phyloP scores from a whole-genome alignment of 2,329 filamentous ascomycete species.

The Cladosporium sphaerospermum region DNA sequence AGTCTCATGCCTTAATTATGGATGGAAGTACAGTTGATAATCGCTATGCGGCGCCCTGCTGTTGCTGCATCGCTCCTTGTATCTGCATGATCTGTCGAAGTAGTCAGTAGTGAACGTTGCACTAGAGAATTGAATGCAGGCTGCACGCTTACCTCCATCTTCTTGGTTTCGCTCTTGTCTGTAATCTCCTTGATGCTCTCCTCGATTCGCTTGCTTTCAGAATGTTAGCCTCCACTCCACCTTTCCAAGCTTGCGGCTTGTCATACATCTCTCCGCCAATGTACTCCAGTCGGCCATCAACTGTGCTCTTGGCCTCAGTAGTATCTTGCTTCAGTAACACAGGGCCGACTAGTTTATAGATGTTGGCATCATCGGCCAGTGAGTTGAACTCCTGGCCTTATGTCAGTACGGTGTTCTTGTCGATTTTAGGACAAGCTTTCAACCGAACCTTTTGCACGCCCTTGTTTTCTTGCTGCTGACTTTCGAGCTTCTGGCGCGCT shows the following conservation, averaged over 20 bases:
- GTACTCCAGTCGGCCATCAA: constrained; percentile 84
- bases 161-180: constrained; percentile 58
- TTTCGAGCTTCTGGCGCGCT: constrained; percentile 84
- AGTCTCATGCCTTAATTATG: too few relatives aligned
- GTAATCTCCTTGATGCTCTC: constrained; percentile 59
- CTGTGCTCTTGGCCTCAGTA: constrained; percentile 79
- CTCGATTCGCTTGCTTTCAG: constrained; percentile 57
- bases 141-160: constrained; percentile 51
- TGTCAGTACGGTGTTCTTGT: background rate
- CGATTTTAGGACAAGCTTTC: background rate
- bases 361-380: constrained; percentile 73
- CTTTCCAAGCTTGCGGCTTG: background rate
- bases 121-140: background rate
- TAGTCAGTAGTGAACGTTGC: constrained; percentile 4
- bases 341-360: constrained; percentile 93
- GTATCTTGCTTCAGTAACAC: constrained; percentile 93
- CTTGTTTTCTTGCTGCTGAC: constrained; percentile 87
- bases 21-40: too few relatives aligned
- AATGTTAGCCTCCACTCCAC: constrained; percentile 4
- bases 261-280: constrained; percentile 84
- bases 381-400: constrained; percentile 66
- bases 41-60: background rate
- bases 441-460: constrained; percentile 68
- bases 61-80: constrained; percentile 36
- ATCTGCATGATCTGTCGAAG: constrained; percentile 38